Evolutionary conservation across 208 protist genomes (phyloP).

Genomic region (Chromosphaera perkinsii): DNA sequence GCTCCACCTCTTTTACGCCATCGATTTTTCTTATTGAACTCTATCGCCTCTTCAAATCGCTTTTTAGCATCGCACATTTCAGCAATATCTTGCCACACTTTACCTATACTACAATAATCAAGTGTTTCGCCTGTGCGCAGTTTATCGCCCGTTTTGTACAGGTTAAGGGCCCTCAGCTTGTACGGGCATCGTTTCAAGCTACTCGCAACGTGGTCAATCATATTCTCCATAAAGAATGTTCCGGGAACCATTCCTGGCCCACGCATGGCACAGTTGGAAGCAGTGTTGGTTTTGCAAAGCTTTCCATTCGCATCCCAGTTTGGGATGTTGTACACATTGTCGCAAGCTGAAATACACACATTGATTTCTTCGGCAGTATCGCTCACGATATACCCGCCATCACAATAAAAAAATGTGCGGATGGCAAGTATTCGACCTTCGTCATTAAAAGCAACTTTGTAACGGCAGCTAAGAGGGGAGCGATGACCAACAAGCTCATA

Average conservation of each 20-base stretch:
- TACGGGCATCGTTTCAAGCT: too few species aligned
- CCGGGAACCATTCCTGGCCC: too few species aligned
- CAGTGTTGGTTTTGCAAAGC: too few species aligned
- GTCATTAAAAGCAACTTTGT: slow-evolving; percentile 56
- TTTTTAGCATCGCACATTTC: slow-evolving; percentile 24
- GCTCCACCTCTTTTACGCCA: slow-evolving; percentile 72
- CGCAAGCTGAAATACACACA: too few species aligned
- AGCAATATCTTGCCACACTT: slow-evolving; percentile 42
- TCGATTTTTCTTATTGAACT: slow-evolving; percentile 66
- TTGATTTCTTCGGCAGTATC: too few species aligned
- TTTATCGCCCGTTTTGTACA: slow-evolving; percentile 60
- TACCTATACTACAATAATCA: neutral
- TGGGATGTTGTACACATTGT: too few species aligned
- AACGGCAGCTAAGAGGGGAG: slow-evolving; percentile 61
- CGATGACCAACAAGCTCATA: slow-evolving; percentile 50
- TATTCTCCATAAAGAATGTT: too few species aligned
- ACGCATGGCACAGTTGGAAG: too few species aligned
- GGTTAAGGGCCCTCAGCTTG: slow-evolving; percentile 46
- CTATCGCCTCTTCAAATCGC: slow-evolving; percentile 21
- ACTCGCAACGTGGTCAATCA: too few species aligned
- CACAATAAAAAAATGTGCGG: too few species aligned
- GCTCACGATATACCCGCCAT: too few species aligned
- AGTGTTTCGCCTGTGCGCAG: slow-evolving; percentile 49
- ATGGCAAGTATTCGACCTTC: slow-evolving; percentile 50
- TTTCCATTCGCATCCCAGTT: too few species aligned